Base-by-base conservation (phyloP, 345 rosid species). In the Ailanthus altissimus region DNA sequence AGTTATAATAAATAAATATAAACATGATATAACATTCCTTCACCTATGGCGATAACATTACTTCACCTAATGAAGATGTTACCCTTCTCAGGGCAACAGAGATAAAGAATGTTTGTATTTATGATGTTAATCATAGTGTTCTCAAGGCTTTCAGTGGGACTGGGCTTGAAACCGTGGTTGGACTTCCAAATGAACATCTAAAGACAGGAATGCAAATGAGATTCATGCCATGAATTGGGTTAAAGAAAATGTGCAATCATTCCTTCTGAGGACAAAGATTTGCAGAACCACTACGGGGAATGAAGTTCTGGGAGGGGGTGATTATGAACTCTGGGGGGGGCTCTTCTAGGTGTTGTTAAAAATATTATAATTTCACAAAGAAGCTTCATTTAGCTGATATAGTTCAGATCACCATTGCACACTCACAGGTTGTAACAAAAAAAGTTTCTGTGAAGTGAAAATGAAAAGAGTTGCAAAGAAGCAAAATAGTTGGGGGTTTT, bases 361-460 rank as follows among this genome's bases (percentile, higher is more conserved):
- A 43, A 62, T 40, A 7, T 16, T 32, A 32, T 18, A 62, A 0
- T n/a, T 1, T 7, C 16, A 54, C 47, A 96, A 70, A 86, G 72
- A 85, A 86, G 77, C 87, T 96, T 77, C 51, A 84, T 61, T 83
- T 96, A 46, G 86, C 88, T 61, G 81, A 86, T n/a, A 78, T 76
- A 0, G 89, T 96, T 82, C 99, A 93, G 85, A 85, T 96, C 81
- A 86, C 94, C 0, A 94, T 98, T 3, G 85, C 99, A 56, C 98
- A 97, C 83, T 97, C 99, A 12, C 94, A 89, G 72, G 97, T 97
- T 32, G n/a, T n/a, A n/a, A n/a, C n/a, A n/a, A n/a, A n/a, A n/a
- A n/a, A n/a, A n/a, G n/a, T n/a, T n/a, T n/a, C n/a, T n/a, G n/a
- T n/a, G n/a, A n/a, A n/a, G n/a, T n/a, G n/a, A n/a, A n/a, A n/a